Evolutionary conservation across 495 filamentous ascomycete species (phyloP).

Genomic region (Aspergillus nanangensis): DNA sequence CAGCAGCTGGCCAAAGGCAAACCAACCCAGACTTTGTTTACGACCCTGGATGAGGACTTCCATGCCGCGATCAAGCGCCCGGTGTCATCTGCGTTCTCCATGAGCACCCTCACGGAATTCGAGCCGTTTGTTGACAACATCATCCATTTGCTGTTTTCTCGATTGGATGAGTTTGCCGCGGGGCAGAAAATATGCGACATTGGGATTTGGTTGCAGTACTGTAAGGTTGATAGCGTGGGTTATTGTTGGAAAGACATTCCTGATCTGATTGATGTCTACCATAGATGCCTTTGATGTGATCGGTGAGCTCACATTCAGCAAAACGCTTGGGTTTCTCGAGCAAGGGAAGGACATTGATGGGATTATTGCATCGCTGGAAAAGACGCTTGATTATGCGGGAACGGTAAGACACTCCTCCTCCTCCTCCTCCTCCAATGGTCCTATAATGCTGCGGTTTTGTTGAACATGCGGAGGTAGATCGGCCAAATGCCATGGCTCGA

Average conservation of each 20-base stretch:
- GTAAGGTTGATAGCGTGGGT: conserved; percentile 11
- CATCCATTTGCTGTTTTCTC: conserved; percentile 34
- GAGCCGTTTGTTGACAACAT: conserved; percentile 65
- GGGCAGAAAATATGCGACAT: conserved; percentile 53
- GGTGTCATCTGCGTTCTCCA: conserved; percentile 69
- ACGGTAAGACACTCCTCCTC: too few relatives aligned
- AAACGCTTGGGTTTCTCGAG: conserved; percentile 60
- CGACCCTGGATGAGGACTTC: conserved; percentile 67
- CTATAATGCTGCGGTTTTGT: background rate
- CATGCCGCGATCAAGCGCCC: conserved; percentile 66
- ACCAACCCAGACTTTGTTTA: conserved; percentile 70
- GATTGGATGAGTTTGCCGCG: background rate
- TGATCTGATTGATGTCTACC: background rate
- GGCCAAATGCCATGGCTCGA: conserved; percentile 50
- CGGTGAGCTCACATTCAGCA: conserved; percentile 58
- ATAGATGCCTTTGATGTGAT: conserved; percentile 64
- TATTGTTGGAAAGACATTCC: background rate
- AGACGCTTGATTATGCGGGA: conserved; percentile 26
- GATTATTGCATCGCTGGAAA: conserved; percentile 36
- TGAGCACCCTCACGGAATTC: conserved; percentile 65
- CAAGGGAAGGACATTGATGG: conserved; percentile 54
- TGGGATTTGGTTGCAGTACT: conserved; percentile 71
- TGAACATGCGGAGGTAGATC: conserved; percentile 23
- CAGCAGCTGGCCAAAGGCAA: conserved; percentile 59
- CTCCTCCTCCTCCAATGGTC: too few relatives aligned